Evolutionary conservation across 768 basidiomycete species (phyloP).

Genomic region (Pleurotus tuoliensis): DNA sequence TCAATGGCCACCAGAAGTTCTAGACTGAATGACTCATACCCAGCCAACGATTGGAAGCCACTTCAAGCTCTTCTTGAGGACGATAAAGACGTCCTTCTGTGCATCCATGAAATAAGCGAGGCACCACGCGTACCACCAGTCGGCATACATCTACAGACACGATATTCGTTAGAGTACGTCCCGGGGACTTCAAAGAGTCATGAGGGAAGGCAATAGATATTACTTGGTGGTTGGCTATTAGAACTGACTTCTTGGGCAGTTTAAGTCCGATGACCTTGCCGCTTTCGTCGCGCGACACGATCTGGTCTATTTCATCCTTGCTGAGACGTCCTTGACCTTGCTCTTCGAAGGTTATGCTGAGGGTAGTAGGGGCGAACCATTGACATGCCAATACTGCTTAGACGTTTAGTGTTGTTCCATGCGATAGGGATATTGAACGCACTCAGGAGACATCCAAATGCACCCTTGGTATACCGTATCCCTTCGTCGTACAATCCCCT

Average conservation of each 20-base stretch:
- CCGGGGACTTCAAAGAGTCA: background rate
- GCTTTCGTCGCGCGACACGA: conserved; percentile 51
- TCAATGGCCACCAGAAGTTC: background rate
- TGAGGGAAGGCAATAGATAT: background rate
- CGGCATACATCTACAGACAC: conserved; percentile 57
- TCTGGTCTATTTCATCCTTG: conserved; percentile 49
- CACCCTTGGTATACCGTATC: conserved; percentile 78
- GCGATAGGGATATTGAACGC: conserved; percentile 22
- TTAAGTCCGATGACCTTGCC: conserved; percentile 61
- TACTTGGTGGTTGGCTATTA: conserved; percentile 94
- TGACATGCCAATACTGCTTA: conserved; percentile 70
- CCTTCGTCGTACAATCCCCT: conserved; percentile 60
- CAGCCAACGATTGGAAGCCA: conserved; percentile 84
- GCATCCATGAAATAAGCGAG: conserved; percentile 67
- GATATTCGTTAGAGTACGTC: background rate
- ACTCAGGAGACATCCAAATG: conserved; percentile 76
- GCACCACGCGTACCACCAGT: conserved; percentile 91
- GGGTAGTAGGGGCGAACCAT: conserved; percentile 74
- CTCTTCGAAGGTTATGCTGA: conserved; percentile 72
- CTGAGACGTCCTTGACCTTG: conserved; percentile 64
- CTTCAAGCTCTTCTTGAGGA: conserved; percentile 87
- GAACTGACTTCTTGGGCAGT: conserved; percentile 74
- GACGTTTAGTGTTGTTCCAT: background rate
- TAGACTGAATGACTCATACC: conserved; percentile 41
- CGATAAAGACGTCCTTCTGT: conserved; percentile 74